A percentile compares a stretch with the other conserved stretches of the same genome.
Conservation (phyloP, 2,329 filamentous ascomycete species). For the Colletotrichum endophyticum region DNA sequence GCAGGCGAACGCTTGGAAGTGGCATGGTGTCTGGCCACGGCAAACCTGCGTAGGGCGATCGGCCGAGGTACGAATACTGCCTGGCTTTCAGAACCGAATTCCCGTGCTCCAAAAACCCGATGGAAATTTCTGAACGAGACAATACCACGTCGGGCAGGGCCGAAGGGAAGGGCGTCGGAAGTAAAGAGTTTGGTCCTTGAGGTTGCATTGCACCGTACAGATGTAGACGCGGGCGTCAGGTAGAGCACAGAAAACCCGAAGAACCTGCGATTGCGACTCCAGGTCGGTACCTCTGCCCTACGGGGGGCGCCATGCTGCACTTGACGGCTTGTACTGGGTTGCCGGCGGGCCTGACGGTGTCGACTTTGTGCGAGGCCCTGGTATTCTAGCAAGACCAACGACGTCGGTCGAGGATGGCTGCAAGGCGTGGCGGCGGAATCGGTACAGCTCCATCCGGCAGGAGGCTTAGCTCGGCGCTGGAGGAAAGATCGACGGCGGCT, state of each 20-base stretch:
- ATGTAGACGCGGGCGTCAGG: neutral
- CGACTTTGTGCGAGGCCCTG: neutral
- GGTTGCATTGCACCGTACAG: neutral
- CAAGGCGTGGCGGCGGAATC: neutral
- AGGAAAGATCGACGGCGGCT: slow-evolving; percentile 11
- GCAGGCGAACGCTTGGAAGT: neutral
- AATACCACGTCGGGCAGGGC: neutral
- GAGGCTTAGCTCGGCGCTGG: slow-evolving; percentile 7
- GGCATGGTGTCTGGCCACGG: slow-evolving; percentile 3
- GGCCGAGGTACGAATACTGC: neutral
- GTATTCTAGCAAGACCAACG: neutral
- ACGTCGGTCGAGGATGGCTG: neutral
- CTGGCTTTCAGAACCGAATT: neutral
- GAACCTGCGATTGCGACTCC: neutral
- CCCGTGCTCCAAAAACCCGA: neutral
- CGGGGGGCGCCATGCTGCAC: neutral
- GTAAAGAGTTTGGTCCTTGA: neutral
- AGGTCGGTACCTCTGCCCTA: neutral
- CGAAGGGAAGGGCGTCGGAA: neutral
- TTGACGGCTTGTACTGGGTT: neutral
- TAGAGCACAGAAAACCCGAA: neutral
- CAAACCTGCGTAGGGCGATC: neutral
- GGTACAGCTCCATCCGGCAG: slow-evolving; percentile 5
- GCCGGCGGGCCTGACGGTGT: neutral
- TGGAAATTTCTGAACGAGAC: neutral